Conservation (phyloP, 148 eudicot species). For the Cornus suecica region DNA sequence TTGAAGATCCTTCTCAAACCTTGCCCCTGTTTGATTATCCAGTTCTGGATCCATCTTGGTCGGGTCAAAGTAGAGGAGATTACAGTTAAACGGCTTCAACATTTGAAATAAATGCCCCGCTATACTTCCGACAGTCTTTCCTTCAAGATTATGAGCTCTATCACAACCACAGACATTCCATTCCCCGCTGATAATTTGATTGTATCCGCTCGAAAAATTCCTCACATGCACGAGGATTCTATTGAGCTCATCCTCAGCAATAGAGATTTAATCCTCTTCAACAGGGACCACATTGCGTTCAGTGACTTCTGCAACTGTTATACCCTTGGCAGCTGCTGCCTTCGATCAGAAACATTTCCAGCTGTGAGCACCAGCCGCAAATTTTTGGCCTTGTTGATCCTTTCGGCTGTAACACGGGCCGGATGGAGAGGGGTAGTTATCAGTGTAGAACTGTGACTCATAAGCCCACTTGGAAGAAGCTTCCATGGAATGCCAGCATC, state of each 20-base stretch:
- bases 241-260: slow-evolving; percentile 65
- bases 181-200: slow-evolving; percentile 74
- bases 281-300: slow-evolving; percentile 93
- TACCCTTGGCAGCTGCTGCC: slow-evolving; percentile 88
- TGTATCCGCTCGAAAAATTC: slow-evolving; percentile 80
- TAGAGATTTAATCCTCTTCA: slow-evolving; percentile 35
- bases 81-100: slow-evolving; percentile 85
- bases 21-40: slow-evolving; percentile 73
- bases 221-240: slow-evolving; percentile 85
- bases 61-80: slow-evolving; percentile 88
- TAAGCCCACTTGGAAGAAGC: no score
- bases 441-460: no score
- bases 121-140: slow-evolving; percentile 90
- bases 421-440: no score
- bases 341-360: slow-evolving; percentile 24
- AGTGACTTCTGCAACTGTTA: slow-evolving; percentile 96
- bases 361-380: no score
- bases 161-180: slow-evolving; percentile 93
- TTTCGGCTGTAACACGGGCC: no score
- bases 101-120: slow-evolving; percentile 84
- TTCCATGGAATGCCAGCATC: no score
- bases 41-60: slow-evolving; percentile 68
- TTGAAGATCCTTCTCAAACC: slow-evolving; percentile 45
- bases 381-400: no score
- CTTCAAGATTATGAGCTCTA: slow-evolving; percentile 89